phyloP scores from a whole-genome alignment of 257 asterid species.

The Rauvolfia tetraphylla region DNA sequence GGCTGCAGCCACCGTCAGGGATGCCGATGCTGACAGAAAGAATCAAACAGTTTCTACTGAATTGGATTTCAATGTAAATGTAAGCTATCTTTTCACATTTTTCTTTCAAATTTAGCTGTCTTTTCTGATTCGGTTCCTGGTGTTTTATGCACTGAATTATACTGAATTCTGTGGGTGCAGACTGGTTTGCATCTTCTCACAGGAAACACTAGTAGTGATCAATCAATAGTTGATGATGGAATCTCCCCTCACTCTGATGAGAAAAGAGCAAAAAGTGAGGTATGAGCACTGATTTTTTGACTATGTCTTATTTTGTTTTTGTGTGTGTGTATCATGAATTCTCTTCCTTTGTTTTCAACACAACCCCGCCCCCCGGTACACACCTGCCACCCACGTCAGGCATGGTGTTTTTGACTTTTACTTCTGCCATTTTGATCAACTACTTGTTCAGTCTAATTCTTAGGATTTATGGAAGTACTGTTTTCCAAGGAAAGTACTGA shows the following conservation, averaged over 20 bases:
- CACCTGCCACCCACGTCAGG: not conserved
- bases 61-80: conserved; percentile 64
- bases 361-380: not conserved
- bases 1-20: conserved; percentile 4
- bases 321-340: not conserved
- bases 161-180: conserved; percentile 27
- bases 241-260: conserved; percentile 40
- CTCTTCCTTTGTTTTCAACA: not conserved
- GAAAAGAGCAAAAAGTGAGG: conserved; percentile 60
- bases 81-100: conserved; percentile 24
- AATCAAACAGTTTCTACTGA: conserved; percentile 23
- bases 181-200: conserved; percentile 78
- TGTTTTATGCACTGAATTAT: not conserved
- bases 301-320: not conserved
- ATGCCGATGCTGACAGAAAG: conserved; percentile 9
- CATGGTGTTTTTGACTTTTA: not conserved
- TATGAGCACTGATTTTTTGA: conserved; percentile 8
- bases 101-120: not conserved
- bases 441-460: not conserved
- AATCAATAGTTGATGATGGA: conserved; percentile 53
- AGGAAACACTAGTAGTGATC: conserved; percentile 55
- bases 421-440: not conserved
- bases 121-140: not conserved
- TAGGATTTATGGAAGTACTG: not conserved
- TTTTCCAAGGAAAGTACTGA: not conserved